Conservation (phyloP, 306 rosid genomes). For the Prunus davidiana region DNA sequence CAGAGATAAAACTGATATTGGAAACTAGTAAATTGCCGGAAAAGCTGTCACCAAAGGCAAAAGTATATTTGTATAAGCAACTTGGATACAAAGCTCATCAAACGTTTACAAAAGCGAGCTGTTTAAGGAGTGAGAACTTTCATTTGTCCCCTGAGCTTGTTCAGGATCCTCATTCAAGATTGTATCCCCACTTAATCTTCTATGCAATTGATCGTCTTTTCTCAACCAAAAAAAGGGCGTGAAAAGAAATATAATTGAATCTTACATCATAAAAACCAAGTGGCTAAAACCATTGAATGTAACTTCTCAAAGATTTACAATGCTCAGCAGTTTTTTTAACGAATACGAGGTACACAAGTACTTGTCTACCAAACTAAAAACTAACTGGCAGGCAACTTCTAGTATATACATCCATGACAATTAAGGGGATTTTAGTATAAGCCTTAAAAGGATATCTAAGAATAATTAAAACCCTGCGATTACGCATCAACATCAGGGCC, state of each 20-base stretch:
- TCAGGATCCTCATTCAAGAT: too few relatives aligned
- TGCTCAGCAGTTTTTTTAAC: not conserved
- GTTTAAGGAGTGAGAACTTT: not conserved
- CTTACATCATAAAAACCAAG: not conserved
- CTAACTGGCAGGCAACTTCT: not conserved
- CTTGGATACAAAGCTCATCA: not conserved
- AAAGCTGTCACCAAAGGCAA: not conserved
- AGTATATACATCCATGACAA: not conserved
- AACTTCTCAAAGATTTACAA: not conserved
- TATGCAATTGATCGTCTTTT: not conserved
- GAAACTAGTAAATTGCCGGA: not conserved
- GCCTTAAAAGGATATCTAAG: not conserved
- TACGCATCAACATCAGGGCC: conserved; percentile 66
- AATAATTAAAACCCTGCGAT: conserved; percentile 13
- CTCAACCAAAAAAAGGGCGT: not conserved
- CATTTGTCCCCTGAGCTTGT: too few relatives aligned
- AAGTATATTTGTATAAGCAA: not conserved
- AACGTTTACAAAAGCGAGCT: not conserved
- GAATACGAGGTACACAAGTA: not conserved
- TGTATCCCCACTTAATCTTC: too few relatives aligned
- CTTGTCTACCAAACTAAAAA: not conserved
- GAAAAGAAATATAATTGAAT: not conserved
- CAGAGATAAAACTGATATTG: too few relatives aligned
- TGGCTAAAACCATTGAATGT: not conserved
- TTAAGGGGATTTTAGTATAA: not conserved